Base-by-base conservation (phyloP, 139 green algal species). In the Coccomyxa sp. region DNA sequence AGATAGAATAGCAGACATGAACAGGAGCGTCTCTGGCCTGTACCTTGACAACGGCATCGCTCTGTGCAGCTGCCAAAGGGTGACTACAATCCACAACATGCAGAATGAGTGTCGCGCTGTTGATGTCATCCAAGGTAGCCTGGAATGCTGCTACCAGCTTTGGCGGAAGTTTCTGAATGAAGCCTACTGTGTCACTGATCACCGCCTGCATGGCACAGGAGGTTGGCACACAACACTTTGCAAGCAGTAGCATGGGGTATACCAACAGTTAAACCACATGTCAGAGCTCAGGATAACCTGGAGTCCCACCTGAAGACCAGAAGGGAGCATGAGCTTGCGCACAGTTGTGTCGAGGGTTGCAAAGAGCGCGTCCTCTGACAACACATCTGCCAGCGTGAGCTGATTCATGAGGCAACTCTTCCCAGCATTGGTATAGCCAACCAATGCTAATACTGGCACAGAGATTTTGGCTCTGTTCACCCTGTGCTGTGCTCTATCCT, bases 281-380 rank as follows among this genome's bases (percentile, higher is more conserved):
- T n/a, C n/a, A n/a, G n/a, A n/a, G n/a, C n/a, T n/a, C n/a, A n/a
- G n/a, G n/a, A n/a, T n/a, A n/a, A n/a, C n/a, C n/a, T n/a, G n/a
- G n/a, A n/a, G n/a, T n/a, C 70, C 31, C 24, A 93, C 82, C 82
- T 95, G 89, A 79, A 94, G 90, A 71, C 95, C 95, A 34, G 85
- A 89, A 8, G 88, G 86, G 55, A 98, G 82, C 64, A 83, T 68
- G 39, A 98, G 55, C 10, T 92, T 88, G 34, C 97, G 85, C 1
- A 95, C 98, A 36, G 94, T 99, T 50, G 96, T 96, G 86, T 99
- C 97, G 40, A 99, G 92, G 5, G 97, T 99, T 29, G 96, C 97
- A 86, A 99, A 99, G 39, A 99, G 93, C 81, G 95, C 91, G 88
- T 99, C 95, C 82, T 98, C 93, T 0, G 93, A 94, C 44, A 98